A percentile compares a stretch with the other conserved stretches of the same genome.
These are phyloP conservation scores for Boletus eberwhitei DNA, from an alignment of 768 basidiomycete genomes.

Conservation along the genomic window DNA sequence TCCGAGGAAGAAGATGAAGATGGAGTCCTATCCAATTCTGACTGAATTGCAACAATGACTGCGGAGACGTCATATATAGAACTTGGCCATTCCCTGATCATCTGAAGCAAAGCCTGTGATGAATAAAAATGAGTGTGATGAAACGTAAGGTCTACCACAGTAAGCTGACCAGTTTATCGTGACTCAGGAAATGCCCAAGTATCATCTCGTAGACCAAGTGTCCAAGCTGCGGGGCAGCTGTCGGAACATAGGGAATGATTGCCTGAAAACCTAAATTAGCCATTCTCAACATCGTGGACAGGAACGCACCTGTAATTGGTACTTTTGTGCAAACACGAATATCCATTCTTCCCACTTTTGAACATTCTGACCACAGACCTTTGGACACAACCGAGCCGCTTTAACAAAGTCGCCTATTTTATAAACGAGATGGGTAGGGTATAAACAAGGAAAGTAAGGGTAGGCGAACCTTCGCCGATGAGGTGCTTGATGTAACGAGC, in stretches of 20 bases:
- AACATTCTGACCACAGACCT: constrained; percentile 76
- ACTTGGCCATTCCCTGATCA: constrained; percentile 85
- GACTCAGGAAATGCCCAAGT: constrained; percentile 76
- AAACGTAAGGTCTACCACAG: background rate
- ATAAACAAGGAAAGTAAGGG: background rate
- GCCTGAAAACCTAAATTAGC: constrained; percentile 42
- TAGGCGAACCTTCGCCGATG: constrained; percentile 64
- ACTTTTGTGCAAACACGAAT: constrained; percentile 80
- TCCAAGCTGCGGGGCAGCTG: constrained; percentile 72
- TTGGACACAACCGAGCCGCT: constrained; percentile 80
- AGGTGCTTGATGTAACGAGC: constrained; percentile 84
- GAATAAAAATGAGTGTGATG: background rate
- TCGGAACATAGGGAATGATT: constrained; percentile 89
- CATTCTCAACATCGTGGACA: background rate
- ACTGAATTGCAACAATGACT: constrained; percentile 85
- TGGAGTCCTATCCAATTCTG: constrained; percentile 66
- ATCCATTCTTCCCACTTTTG: constrained; percentile 97
- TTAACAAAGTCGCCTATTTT: constrained; percentile 59
- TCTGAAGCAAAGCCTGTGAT: constrained; percentile 65
- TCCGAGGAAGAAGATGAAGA: constrained; percentile 48
- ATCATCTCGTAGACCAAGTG: constrained; percentile 94
- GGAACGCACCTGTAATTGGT: constrained; percentile 66
- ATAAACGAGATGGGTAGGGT: background rate
- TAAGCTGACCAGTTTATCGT: constrained; percentile 63
- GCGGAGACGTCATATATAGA: constrained; percentile 87